These are phyloP conservation scores for Cyberlindnera nakhonratchasimensis DNA, from an alignment of 805 yeast genomes.

Conservation along the genomic window DNA sequence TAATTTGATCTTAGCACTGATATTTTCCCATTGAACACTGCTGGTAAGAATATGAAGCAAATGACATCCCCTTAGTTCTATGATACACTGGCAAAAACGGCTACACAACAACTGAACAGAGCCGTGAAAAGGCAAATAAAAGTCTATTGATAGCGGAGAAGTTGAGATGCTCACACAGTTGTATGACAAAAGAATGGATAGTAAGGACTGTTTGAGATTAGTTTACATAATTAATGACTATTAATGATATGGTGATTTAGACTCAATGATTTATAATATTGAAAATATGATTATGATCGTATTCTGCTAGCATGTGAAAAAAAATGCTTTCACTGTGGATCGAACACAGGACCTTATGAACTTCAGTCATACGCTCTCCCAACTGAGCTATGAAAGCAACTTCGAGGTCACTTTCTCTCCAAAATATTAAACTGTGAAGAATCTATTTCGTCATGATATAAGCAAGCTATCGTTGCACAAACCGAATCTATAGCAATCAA, in stretches of 20 bases:
- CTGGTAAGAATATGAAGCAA: not conserved
- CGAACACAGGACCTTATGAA: slow-evolving; percentile 85
- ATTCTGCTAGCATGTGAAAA: too few relatives aligned
- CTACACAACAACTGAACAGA: not conserved
- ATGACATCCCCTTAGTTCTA: not conserved
- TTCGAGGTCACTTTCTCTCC: too few relatives aligned
- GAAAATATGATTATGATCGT: too few relatives aligned
- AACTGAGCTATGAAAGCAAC: slow-evolving; percentile 33
- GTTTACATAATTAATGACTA: not conserved
- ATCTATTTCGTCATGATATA: too few relatives aligned
- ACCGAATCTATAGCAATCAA: too few relatives aligned
- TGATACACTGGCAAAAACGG: not conserved
- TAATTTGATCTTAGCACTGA: not conserved
- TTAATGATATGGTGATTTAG: too few relatives aligned
- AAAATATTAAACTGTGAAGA: too few relatives aligned
- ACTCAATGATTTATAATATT: too few relatives aligned
- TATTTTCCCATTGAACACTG: not conserved
- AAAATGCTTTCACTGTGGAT: slow-evolving; percentile 62
- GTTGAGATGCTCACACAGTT: not conserved
- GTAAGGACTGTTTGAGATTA: not conserved
- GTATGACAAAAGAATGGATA: not conserved
- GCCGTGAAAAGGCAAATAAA: not conserved
- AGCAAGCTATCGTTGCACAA: too few relatives aligned
- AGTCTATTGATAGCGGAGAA: not conserved
- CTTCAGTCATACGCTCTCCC: slow-evolving; percentile 35